phyloP scores from a whole-genome alignment of 768 basidiomycete genomes.

The Boletus rubescentipes region DNA sequence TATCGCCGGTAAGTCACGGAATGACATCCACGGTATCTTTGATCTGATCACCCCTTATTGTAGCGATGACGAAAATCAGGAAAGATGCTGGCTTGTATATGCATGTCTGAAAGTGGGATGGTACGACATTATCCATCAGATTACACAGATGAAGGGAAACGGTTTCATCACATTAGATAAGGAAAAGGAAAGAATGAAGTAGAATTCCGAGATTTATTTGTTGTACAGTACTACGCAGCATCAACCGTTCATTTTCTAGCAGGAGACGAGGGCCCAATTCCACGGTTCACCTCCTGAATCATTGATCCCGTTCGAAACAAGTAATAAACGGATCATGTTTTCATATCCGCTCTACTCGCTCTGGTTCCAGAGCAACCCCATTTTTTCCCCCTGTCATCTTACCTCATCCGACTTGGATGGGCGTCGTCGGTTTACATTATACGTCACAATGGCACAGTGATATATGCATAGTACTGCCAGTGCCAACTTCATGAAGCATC shows the following conservation, averaged over 20 bases:
- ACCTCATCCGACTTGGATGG: background rate
- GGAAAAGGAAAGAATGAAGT: background rate
- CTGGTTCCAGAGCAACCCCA: background rate
- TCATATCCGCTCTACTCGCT: background rate
- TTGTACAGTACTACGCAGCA: constrained; percentile 14
- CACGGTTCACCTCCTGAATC: too few relatives aligned
- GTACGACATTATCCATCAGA: background rate
- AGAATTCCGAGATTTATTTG: constrained; percentile 1
- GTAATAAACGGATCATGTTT: background rate
- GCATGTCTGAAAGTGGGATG: constrained; percentile 40
- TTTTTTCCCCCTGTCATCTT: too few relatives aligned
- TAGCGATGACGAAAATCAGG: constrained; percentile 89
- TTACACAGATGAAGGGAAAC: background rate
- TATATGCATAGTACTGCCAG: too few relatives aligned
- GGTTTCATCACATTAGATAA: constrained; percentile 5
- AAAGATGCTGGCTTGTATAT: constrained; percentile 62
- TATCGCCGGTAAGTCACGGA: constrained; percentile 66
- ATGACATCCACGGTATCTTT: background rate
- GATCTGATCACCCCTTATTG: background rate
- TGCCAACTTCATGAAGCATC: too few relatives aligned
- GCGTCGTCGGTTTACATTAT: background rate
- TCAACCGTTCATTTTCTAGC: background rate
- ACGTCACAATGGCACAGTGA: too few relatives aligned
- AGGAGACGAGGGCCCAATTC: too few relatives aligned
- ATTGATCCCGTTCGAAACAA: too few relatives aligned